Base-by-base conservation (phyloP, 2,329 filamentous ascomycete genomes). In the Cytospora piceae region DNA sequence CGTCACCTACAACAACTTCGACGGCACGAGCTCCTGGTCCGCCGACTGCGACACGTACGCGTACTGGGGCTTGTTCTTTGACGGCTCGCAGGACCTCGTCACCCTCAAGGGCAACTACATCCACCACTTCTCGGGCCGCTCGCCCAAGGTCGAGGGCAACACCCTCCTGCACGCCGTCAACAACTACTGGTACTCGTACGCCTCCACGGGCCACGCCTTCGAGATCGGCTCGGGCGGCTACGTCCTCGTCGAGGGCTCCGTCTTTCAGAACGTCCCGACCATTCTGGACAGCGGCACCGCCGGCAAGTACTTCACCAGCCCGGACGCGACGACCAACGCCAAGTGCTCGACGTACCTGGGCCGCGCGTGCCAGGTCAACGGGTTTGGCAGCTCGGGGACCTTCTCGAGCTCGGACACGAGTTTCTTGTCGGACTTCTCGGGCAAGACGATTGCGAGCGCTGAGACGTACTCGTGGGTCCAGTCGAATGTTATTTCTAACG, bases 41-140 rank as follows among this genome's bases (percentile, higher is more conserved):
- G 81, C 86, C 5, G 84, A 81, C 56, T 88, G 86, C 74, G 79
- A 88, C 71, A 79, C 78, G 51, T 80, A 85, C 74, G 84, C 87
- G 76, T 87, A 88, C 81, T 88, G 86, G 84, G 80, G 76, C 34
- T 74, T 87, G 69, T 86, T 85, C 77, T 79, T 88, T 58, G 81
- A 79, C 51, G 86, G 86, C n/a, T 77, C 79, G 64, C 79, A 75
- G 73, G 86, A 88, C 72, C 71, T 82, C 67, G 78, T 87, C 71
- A 88, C 86, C 68, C 72, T 88, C 73, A 84, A 86, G 78, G 79
- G 80, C 69, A 88, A 88, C 80, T 87, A 87, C 77, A 78, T 88
- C 72, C 83, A 87, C 79, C 79, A 85, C 74, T 82, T 82, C 58
- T 82, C 79, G 15, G 86, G 85, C 64, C 84, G 86, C 61, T 77